Evolutionary conservation across 2,329 filamentous ascomycete genomes (phyloP), one percentile per base, ranked within the genome.

Genomic region (Mollisia scopiformis): DNA sequence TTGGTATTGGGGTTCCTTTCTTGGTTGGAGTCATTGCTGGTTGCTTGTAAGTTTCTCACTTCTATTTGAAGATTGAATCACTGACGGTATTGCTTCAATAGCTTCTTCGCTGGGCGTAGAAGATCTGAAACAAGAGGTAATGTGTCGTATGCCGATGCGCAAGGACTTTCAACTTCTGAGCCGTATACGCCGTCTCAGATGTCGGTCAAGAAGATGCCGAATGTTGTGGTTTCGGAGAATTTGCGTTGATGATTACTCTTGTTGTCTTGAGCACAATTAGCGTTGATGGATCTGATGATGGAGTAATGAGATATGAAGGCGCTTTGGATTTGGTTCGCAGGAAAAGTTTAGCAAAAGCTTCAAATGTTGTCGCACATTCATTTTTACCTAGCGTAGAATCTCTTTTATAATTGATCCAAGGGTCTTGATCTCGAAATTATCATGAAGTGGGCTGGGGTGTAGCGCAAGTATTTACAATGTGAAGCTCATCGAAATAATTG

Each of bases 1-100:
- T 84, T 1, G 82, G 82, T 0, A 54, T 81, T 10, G 79, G 79
- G 1, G 69, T 80, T 0, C 76, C 79, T 0, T 64, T 77, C 2
- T 23, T 83, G 2, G 60, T 72, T 6, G 75, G 67, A 3, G 58
- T 73, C 3, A 57, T 75, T 37, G 72, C 53, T 37, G 61, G 56
- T 1, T 49, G 19, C 41, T 23, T 67, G 66, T 68, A 64, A 67
- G 66, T 63, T 58, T 43, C 57, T n/a, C 16, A 7, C 28, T 33
- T 27, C 28, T 13, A 8, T 23, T 10, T 13, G 4, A 41, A 10
- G 14, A 21, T 50, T 14, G 21, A 30, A 23, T 19, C 16, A 47
- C 52, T 41, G 19, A 30, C 31, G 7, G n/a, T 25, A 14, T 23
- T n/a, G 19, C 23, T 37, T 10, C 2, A 25, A 23, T 25, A 55